These are phyloP conservation scores for Venturia nashicola DNA, from an alignment of 2,329 filamentous ascomycete species.

Conservation along the genomic window DNA sequence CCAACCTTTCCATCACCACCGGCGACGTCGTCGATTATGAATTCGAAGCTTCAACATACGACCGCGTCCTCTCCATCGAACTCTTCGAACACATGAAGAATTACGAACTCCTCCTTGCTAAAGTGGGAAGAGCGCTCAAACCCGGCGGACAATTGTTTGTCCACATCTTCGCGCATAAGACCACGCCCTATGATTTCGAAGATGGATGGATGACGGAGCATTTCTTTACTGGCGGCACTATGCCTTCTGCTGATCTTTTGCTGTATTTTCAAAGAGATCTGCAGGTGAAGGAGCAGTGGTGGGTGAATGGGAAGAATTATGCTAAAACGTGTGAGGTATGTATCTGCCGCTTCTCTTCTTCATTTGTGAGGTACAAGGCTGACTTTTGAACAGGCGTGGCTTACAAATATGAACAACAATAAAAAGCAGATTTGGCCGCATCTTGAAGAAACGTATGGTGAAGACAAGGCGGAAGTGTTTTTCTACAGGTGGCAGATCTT, in stretches of 20 bases:
- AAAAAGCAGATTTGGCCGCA: conserved; percentile 52
- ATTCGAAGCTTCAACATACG: conserved; percentile 45
- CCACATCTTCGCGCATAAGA: conserved; percentile 54
- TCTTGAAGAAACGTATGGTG: conserved; percentile 52
- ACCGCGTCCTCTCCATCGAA: conserved; percentile 57
- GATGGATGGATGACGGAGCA: conserved; percentile 62
- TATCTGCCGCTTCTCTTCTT: conserved; percentile 2
- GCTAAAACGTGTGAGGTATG: conserved; percentile 55
- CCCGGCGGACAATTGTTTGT: conserved; percentile 56
- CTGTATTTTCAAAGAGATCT: conserved; percentile 55
- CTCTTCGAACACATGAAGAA: conserved; percentile 71
- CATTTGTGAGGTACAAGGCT: not conserved
- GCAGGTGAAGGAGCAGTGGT: conserved; percentile 52
- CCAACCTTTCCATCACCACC: conserved; percentile 51
- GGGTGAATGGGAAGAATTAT: conserved; percentile 57
- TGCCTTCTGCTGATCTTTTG: conserved; percentile 55
- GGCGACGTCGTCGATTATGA: conserved; percentile 56
- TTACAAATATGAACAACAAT: conserved; percentile 45
- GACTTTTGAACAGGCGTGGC: conserved; percentile 39
- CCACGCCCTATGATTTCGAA: conserved; percentile 58
- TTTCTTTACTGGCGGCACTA: conserved; percentile 63
- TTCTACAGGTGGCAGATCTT: conserved; percentile 62
- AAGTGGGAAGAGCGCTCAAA: conserved; percentile 47
- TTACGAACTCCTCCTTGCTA: conserved; percentile 54
- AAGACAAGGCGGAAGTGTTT: conserved; percentile 47